phyloP scores from a whole-genome alignment of 2,329 filamentous ascomycete species.

The Aureobasidium sp. region DNA sequence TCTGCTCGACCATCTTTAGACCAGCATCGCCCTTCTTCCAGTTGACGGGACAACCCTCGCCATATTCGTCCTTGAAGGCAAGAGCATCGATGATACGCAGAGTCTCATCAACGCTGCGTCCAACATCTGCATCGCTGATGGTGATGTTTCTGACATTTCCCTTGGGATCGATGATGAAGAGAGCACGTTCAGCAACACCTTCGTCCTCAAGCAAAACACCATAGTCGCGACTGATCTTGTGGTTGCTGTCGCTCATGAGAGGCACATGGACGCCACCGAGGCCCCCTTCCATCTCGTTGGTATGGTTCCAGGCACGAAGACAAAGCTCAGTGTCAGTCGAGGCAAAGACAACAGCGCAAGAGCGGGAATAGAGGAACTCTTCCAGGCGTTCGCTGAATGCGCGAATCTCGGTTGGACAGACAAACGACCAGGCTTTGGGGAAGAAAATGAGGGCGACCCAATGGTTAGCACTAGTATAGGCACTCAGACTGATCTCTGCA shows the following conservation, averaged over 20 bases:
- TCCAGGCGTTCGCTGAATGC: constrained; percentile 56
- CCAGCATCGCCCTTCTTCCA: constrained; percentile 29
- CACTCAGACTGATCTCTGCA: constrained; percentile 25
- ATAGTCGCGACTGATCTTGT: constrained; percentile 54
- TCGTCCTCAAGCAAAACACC: constrained; percentile 59
- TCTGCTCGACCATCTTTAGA: constrained; percentile 23
- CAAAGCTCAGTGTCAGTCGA: constrained; percentile 57
- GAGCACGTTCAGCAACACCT: constrained; percentile 55
- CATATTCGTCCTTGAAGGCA: constrained; percentile 38
- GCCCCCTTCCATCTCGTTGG: constrained; percentile 54
- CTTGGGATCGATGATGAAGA: constrained; percentile 61
- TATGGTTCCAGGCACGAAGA: constrained; percentile 52
- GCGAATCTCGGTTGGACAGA: constrained; percentile 60
- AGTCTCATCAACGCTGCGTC: constrained; percentile 58
- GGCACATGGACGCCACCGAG: constrained; percentile 56
- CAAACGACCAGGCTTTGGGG: constrained; percentile 62
- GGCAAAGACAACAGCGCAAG: constrained; percentile 54
- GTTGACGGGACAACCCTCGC: constrained; percentile 32
- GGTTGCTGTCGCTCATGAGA: constrained; percentile 56
- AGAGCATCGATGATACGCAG: constrained; percentile 50
- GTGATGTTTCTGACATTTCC: constrained; percentile 55
- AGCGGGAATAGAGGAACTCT: constrained; percentile 51
- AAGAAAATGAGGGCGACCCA: constrained; percentile 62
- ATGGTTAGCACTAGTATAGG: constrained; percentile 34
- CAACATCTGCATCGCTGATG: constrained; percentile 59